Conservation (phyloP, 148 eudicot species). For the Nyssa sinensis region DNA sequence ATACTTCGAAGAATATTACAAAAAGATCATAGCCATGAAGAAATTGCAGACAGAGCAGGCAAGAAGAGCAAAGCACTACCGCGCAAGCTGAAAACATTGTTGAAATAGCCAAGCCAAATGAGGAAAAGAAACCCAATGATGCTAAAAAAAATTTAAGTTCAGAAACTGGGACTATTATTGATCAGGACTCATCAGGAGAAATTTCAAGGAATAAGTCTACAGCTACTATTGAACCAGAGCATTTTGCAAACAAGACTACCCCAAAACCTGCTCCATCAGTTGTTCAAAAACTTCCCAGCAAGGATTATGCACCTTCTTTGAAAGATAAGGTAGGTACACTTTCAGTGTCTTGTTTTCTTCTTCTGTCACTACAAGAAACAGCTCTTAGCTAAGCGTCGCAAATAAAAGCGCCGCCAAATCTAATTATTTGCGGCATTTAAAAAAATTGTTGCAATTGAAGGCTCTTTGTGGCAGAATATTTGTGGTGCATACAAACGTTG, state of each 20-base stretch:
- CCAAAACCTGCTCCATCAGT: background rate
- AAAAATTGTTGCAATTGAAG: no score
- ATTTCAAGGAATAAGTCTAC: background rate
- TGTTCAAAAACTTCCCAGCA: background rate
- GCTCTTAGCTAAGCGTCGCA: no score
- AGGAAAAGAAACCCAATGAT: background rate
- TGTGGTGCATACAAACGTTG: no score
- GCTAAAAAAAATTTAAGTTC: background rate
- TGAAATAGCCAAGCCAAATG: background rate
- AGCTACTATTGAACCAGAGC: background rate
- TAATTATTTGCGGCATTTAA: no score
- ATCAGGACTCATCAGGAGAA: background rate
- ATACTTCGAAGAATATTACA: constrained; percentile 1
- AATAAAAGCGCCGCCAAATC: no score
- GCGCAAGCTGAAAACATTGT: background rate
- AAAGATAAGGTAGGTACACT: background rate
- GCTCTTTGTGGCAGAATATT: no score
- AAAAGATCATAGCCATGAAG: constrained; percentile 3
- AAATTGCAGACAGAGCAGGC: background rate
- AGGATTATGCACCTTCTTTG: background rate
- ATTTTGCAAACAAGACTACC: background rate
- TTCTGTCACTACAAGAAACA: no score
- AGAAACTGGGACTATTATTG: background rate
- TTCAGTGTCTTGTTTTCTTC: background rate
- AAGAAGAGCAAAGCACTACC: background rate